phyloP scores from a whole-genome alignment of 1,284 basidiomycete genomes.

The Tilletia setariae region DNA sequence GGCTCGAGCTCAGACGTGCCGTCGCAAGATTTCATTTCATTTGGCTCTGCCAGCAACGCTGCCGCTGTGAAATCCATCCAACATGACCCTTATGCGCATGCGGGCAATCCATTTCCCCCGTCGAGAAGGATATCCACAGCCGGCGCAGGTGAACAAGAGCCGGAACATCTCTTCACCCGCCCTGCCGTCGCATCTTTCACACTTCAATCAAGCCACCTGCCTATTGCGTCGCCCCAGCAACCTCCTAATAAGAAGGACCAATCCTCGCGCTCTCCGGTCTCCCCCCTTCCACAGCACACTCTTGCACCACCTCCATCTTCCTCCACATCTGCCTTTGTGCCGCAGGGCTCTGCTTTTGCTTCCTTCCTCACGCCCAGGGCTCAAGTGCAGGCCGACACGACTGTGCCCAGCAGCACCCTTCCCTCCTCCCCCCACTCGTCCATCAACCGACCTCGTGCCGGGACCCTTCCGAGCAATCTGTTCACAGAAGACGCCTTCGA shows the following conservation, averaged over 20 bases:
- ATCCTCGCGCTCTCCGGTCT: not conserved
- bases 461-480: not conserved
- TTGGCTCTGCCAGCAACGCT: no score
- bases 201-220: not conserved
- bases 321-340: not conserved
- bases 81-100: no score
- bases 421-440: not conserved
- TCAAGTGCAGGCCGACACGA: not conserved
- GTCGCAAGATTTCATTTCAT: no score
- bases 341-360: not conserved
- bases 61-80: no score
- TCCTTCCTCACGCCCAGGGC: conserved; percentile 6
- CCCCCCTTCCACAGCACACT: not conserved
- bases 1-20: no score
- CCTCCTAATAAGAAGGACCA: no score
- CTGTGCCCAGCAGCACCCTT: not conserved
- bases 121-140: not conserved
- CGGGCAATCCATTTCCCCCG: no score
- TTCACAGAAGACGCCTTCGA: conserved; percentile 9
- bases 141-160: not conserved
- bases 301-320: not conserved
- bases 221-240: no score
- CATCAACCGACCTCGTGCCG: conserved; percentile 10
- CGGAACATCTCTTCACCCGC: no score
- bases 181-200: no score